Conservation (phyloP, 1,139 yeast species). For the Hanseniaspora uvarum region DNA sequence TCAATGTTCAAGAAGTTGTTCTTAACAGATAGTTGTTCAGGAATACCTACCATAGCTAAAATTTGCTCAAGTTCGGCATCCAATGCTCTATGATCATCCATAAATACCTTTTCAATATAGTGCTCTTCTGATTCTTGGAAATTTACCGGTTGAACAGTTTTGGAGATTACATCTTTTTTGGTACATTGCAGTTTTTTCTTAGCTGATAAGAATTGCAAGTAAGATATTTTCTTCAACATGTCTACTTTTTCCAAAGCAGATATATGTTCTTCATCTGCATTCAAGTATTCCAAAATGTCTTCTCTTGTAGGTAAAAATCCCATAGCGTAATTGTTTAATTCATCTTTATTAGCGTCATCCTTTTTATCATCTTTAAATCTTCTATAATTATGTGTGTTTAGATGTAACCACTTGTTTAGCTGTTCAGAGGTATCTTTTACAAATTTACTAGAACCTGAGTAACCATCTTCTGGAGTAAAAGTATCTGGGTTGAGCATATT, state of each 20-base stretch:
- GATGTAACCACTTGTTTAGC: slow-evolving; percentile 45
- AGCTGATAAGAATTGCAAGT: slow-evolving; percentile 53
- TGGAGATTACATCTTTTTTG: slow-evolving; percentile 28
- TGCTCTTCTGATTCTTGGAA: slow-evolving; percentile 11
- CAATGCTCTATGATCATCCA: slow-evolving; percentile 31
- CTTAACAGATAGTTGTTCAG: slow-evolving; percentile 16
- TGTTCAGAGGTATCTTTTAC: slow-evolving; percentile 46
- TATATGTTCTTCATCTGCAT: slow-evolving; percentile 34
- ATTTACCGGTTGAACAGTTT: slow-evolving; percentile 4
- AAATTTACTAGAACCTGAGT: slow-evolving; percentile 33
- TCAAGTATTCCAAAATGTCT: slow-evolving; percentile 46
- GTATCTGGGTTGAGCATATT: slow-evolving; percentile 63
- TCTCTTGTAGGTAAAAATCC: slow-evolving; percentile 49
- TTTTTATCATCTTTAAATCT: slow-evolving; percentile 24
- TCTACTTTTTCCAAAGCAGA: slow-evolving; percentile 40
- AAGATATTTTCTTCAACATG: slow-evolving; percentile 57
- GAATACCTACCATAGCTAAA: slow-evolving; percentile 27
- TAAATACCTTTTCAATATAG: slow-evolving; percentile 18
- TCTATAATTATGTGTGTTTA: slow-evolving; percentile 33
- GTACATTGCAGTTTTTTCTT: slow-evolving; percentile 34
- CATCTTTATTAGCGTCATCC: slow-evolving; percentile 20
- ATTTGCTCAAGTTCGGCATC: slow-evolving; percentile 41
- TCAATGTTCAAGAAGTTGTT: neutral
- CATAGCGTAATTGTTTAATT: slow-evolving; percentile 22
- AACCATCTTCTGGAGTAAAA: slow-evolving; percentile 45